A percentile compares a stretch with the other conserved stretches of the same genome.
These are phyloP conservation scores for Carallia pectinifolia DNA, from an alignment of 345 rosid genomes.

Conservation along the genomic window DNA sequence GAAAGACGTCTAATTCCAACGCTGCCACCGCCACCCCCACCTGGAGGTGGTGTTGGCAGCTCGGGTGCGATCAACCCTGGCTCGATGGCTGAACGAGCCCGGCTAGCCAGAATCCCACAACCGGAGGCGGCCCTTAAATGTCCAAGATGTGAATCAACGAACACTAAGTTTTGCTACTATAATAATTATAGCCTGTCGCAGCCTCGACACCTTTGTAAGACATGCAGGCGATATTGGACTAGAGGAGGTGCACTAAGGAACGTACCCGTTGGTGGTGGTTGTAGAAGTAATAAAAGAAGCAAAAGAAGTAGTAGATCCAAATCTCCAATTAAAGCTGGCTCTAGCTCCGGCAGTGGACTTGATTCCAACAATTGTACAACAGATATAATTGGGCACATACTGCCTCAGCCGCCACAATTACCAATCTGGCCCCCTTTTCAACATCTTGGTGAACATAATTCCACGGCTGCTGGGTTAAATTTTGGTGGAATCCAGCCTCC, in stretches of 20 bases:
- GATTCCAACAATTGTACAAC: slow-evolving; percentile 29
- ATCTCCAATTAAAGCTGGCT: slow-evolving; percentile 34
- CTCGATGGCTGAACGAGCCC: slow-evolving; percentile 58
- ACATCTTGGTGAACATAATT: slow-evolving; percentile 31
- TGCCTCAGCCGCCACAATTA: slow-evolving; percentile 26
- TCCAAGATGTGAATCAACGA: slow-evolving; percentile 67
- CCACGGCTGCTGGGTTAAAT: slow-evolving; percentile 30
- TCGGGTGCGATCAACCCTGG: slow-evolving; percentile 36
- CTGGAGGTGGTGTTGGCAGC: slow-evolving; percentile 19
- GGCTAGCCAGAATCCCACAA: slow-evolving; percentile 50
- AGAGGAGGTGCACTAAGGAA: slow-evolving; percentile 71
- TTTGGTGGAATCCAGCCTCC: slow-evolving; percentile 35
- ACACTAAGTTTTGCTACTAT: slow-evolving; percentile 76
- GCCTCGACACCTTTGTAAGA: slow-evolving; percentile 79
- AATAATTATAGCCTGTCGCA: slow-evolving; percentile 73
- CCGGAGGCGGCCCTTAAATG: slow-evolving; percentile 59
- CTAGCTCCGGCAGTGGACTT: slow-evolving; percentile 30
- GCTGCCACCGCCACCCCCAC: slow-evolving; percentile 26
- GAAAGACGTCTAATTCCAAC: slow-evolving; percentile 32
- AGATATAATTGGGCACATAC: slow-evolving; percentile 30
- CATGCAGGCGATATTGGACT: slow-evolving; percentile 77
- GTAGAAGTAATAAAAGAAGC: slow-evolving; percentile 55
- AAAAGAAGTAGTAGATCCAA: slow-evolving; percentile 56
- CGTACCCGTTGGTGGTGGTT: slow-evolving; percentile 76
- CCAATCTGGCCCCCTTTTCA: slow-evolving; percentile 45